phyloP scores from a whole-genome alignment of 2,329 filamentous ascomycete species.

The Fusarium chlamydosporum region DNA sequence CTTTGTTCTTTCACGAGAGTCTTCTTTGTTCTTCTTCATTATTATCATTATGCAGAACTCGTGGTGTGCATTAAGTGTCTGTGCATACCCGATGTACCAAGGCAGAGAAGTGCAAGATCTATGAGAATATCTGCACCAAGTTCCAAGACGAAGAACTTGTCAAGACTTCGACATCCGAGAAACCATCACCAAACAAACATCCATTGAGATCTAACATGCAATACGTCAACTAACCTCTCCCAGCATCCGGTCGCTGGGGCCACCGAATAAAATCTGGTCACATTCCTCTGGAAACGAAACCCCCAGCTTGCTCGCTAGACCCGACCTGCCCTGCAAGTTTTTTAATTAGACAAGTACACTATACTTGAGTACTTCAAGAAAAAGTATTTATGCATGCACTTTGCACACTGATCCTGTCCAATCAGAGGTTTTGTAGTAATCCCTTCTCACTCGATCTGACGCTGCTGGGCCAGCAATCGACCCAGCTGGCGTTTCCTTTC shows the following conservation, averaged over 20 bases:
- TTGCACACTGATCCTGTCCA: conserved; percentile 33
- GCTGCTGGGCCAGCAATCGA: conserved; percentile 38
- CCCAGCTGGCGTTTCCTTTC: conserved; percentile 21
- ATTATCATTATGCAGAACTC: not conserved
- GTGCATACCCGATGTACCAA: not conserved
- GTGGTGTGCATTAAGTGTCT: not conserved
- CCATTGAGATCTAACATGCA: conserved; percentile 27
- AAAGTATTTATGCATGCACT: conserved; percentile 50
- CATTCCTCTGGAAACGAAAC: conserved; percentile 51
- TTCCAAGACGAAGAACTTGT: not conserved
- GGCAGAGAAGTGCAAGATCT: too few species aligned
- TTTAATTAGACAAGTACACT: conserved; percentile 38
- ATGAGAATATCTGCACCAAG: not conserved
- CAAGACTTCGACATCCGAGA: conserved; percentile 10
- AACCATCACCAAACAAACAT: conserved; percentile 13
- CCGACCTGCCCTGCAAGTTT: conserved; percentile 36
- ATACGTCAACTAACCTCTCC: conserved; percentile 21
- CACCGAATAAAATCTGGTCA: conserved; percentile 43
- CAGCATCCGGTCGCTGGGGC: conserved; percentile 39
- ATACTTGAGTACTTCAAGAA: conserved; percentile 29
- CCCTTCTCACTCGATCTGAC: conserved; percentile 29
- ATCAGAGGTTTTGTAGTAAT: conserved; percentile 18
- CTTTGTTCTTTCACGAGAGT: conserved; percentile 16
- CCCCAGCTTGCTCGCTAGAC: conserved; percentile 32
- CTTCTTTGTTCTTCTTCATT: not conserved